phyloP scores from a whole-genome alignment of 73 alveolate genomes.

The Uronychia setigera region DNA sequence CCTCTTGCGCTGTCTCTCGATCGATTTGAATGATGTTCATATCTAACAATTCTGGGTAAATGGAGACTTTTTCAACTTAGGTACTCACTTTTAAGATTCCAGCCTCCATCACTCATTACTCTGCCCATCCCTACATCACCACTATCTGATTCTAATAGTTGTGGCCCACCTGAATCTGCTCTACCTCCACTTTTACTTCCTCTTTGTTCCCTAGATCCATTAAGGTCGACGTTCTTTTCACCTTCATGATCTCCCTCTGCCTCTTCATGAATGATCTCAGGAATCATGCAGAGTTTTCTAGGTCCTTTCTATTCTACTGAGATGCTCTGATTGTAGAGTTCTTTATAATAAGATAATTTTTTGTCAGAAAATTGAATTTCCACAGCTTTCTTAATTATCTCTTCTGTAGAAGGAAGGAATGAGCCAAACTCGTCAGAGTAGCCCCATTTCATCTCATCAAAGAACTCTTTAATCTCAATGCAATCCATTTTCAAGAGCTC shows the following conservation, averaged over 20 bases:
- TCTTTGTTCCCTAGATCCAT: background rate
- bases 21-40: background rate
- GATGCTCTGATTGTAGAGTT: background rate
- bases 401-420: slow-evolving; percentile 12
- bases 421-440: background rate
- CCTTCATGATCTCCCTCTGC: slow-evolving; percentile 3
- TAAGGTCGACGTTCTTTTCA: background rate
- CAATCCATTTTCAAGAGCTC: slow-evolving; percentile 45
- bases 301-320: background rate
- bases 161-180: background rate
- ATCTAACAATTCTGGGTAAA: background rate
- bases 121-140: background rate
- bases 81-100: background rate
- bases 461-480: slow-evolving; percentile 30
- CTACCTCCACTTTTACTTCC: background rate
- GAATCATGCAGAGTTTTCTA: background rate
- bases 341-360: background rate
- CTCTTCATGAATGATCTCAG: background rate
- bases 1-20: background rate
- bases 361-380: slow-evolving; percentile 11
- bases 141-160: background rate
- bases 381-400: slow-evolving; percentile 19
- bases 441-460: slow-evolving; percentile 5
- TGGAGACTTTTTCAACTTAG: no score
- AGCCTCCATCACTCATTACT: background rate